Conservation (phyloP, 1,284 basidiomycete genomes). For the Tilletiopsis washingtonensis region DNA sequence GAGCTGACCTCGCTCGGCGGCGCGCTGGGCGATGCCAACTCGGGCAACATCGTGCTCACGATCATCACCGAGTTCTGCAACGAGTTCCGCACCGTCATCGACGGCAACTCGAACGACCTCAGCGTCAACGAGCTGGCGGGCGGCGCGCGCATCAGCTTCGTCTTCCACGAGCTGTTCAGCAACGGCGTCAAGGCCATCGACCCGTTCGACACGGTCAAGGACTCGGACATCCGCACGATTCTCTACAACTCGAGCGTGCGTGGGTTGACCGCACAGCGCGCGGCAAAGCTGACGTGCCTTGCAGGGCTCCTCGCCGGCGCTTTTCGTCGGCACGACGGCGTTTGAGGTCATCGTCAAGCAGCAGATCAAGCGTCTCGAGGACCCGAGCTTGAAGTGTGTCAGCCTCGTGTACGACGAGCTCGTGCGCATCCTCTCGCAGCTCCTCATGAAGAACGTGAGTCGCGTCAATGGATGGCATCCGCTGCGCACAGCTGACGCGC, state of each 20-base stretch:
- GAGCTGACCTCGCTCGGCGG: slow-evolving; percentile 84
- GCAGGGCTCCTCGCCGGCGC: slow-evolving; percentile 89
- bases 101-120: slow-evolving; percentile 92
- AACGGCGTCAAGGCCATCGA: slow-evolving; percentile 91
- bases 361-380: slow-evolving; percentile 92
- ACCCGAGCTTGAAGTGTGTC: slow-evolving; percentile 85
- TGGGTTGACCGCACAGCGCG: no score
- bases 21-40: slow-evolving; percentile 71
- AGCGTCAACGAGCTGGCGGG: slow-evolving; percentile 90
- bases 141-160: slow-evolving; percentile 93
- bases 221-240: slow-evolving; percentile 90
- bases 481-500: no score
- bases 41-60: slow-evolving; percentile 76
- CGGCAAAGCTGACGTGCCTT: no score
- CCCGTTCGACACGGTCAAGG: slow-evolving; percentile 96
- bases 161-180: slow-evolving; percentile 96
- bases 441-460: slow-evolving; percentile 78
- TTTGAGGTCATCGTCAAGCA: slow-evolving; percentile 98
- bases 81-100: slow-evolving; percentile 91
- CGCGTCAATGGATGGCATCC: no score
- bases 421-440: slow-evolving; percentile 84
- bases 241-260: slow-evolving; percentile 96
- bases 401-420: slow-evolving; percentile 93
- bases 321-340: slow-evolving; percentile 91
- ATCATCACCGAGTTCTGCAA: slow-evolving; percentile 96